phyloP scores from a whole-genome alignment of 495 filamentous ascomycete genomes.

The Cenococcum geophilum region DNA sequence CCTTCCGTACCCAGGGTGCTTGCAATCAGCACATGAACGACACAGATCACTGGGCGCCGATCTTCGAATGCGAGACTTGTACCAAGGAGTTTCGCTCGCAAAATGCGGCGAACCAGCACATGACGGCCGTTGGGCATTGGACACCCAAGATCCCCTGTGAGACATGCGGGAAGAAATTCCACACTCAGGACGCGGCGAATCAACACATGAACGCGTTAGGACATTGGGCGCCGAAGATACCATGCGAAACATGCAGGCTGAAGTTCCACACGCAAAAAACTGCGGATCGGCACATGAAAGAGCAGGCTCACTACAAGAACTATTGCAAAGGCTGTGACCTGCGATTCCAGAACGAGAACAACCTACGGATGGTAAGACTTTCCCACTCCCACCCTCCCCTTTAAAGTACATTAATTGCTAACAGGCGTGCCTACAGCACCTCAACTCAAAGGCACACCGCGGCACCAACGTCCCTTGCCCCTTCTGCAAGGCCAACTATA shows the following conservation, averaged over 20 bases:
- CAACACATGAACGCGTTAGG: conserved; percentile 39
- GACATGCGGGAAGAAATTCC: conserved; percentile 36
- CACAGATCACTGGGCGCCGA: conserved; percentile 10
- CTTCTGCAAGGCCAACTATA: conserved; percentile 42
- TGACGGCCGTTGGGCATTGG: conserved; percentile 30
- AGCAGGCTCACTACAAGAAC: conserved; percentile 33
- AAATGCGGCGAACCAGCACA: conserved; percentile 9
- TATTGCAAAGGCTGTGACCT: conserved; percentile 41
- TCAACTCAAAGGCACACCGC: conserved; percentile 59
- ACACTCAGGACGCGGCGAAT: conserved; percentile 26
- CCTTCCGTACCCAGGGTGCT: not conserved
- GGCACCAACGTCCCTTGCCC: conserved; percentile 60
- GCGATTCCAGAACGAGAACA: conserved; percentile 39
- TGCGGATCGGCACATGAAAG: conserved; percentile 41
- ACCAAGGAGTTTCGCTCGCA: not conserved
- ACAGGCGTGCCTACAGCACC: conserved; percentile 36
- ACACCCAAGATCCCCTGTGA: conserved; percentile 36
- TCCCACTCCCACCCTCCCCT: not conserved
- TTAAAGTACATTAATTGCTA: conserved; percentile 8
- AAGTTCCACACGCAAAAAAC: conserved; percentile 30
- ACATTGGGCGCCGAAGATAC: conserved; percentile 33
- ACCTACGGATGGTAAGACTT: conserved; percentile 37
- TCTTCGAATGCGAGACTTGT: conserved; percentile 14
- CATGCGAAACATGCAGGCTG: conserved; percentile 40
- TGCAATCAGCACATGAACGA: conserved; percentile 24